Evolutionary conservation across 2,329 filamentous ascomycete genomes (phyloP).

Genomic region (Sporothrix euskadiensis): DNA sequence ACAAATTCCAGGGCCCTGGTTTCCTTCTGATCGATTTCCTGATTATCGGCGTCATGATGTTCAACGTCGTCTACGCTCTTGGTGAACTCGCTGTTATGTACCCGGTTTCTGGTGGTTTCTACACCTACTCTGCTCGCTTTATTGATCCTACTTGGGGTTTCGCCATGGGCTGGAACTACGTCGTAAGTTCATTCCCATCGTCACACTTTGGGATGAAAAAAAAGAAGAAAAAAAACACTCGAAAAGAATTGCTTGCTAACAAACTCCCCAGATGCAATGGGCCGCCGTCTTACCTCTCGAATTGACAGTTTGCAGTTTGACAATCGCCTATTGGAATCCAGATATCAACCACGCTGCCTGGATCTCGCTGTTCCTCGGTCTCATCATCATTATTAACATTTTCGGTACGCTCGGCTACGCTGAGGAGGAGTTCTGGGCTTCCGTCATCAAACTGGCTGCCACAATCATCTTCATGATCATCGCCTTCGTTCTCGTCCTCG

Average conservation of each 20-base stretch:
- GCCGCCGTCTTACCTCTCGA: conserved; percentile 51
- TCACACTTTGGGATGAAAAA: no score
- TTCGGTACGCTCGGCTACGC: conserved; percentile 59
- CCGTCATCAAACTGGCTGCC: conserved; percentile 58
- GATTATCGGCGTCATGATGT: conserved; percentile 61
- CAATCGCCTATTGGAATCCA: conserved; percentile 52
- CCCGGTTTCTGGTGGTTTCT: conserved; percentile 60
- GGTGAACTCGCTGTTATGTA: conserved; percentile 59
- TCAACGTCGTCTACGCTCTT: conserved; percentile 62
- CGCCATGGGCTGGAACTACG: conserved; percentile 55
- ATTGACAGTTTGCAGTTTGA: conserved; percentile 51
- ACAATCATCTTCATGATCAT: conserved; percentile 66
- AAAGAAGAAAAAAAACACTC: no score
- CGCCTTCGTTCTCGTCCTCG: conserved; percentile 58
- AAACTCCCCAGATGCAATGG: conserved; percentile 45
- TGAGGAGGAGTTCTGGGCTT: conserved; percentile 62
- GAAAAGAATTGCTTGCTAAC: not conserved
- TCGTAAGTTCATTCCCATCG: conserved; percentile 30
- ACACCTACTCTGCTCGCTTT: conserved; percentile 57
- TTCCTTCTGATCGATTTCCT: conserved; percentile 52
- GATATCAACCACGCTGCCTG: conserved; percentile 52
- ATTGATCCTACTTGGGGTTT: conserved; percentile 59
- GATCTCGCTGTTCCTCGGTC: conserved; percentile 56
- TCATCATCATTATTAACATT: conserved; percentile 56
- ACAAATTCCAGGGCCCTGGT: conserved; percentile 42